phyloP scores from a whole-genome alignment of 768 basidiomycete genomes.

The Suillus cothurnatus region DNA sequence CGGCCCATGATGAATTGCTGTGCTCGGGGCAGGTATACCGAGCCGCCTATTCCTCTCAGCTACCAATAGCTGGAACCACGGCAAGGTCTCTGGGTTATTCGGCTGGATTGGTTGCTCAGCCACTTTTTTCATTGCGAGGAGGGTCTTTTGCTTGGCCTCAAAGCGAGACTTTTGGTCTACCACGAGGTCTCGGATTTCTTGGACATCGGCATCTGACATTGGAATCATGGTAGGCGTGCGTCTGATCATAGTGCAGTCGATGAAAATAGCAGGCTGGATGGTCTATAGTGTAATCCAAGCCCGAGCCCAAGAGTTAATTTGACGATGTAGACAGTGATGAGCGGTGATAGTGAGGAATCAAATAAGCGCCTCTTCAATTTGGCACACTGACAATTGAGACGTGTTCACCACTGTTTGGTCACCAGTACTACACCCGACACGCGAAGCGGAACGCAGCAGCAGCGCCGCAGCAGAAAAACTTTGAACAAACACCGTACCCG shows the following conservation, averaged over 20 bases:
- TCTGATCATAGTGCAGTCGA: constrained; percentile 59
- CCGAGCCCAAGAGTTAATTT: background rate
- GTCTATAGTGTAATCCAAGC: background rate
- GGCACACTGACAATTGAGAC: constrained; percentile 15
- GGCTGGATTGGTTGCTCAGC: constrained; percentile 32
- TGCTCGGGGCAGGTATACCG: constrained; percentile 23
- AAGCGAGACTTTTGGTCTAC: constrained; percentile 49
- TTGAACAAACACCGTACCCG: background rate
- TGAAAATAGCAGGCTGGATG: background rate
- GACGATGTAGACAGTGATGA: constrained; percentile 6
- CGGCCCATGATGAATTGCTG: background rate
- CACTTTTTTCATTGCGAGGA: constrained; percentile 37
- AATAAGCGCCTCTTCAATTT: constrained; percentile 5
- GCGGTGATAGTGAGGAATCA: background rate
- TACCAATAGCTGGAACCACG: constrained; percentile 3
- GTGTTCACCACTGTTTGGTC: constrained; percentile 12
- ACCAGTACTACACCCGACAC: background rate
- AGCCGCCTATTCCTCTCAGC: constrained; percentile 28
- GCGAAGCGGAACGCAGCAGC: constrained; percentile 2
- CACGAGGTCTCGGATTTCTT: constrained; percentile 70
- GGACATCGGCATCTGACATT: constrained; percentile 77
- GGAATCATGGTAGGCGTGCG: constrained; percentile 75
- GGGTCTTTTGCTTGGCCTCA: constrained; percentile 38
- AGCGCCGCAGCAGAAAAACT: constrained; percentile 20
- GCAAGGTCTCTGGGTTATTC: background rate